Percentiles rank a stretch among this genome's conserved stretches.
Conservation (phyloP, 2,329 filamentous ascomycete species). For the Curvularia sp. region DNA sequence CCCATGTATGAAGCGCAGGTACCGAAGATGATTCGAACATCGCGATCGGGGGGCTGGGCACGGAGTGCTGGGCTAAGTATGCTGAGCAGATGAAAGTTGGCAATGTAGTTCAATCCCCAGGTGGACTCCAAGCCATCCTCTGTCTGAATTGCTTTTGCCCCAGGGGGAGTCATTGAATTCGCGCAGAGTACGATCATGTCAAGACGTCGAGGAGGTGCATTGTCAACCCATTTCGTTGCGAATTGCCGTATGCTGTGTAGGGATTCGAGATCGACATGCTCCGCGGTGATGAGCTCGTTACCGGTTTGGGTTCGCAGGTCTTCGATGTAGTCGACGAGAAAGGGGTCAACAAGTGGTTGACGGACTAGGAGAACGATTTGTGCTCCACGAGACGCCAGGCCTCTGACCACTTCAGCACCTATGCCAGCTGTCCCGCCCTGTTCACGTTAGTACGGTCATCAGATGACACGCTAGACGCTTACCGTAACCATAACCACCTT, state of each 20-base stretch:
- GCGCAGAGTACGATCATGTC: conserved; percentile 93
- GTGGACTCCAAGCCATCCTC: conserved; percentile 83
- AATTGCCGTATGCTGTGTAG: conserved; percentile 92
- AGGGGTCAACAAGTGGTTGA: conserved; percentile 80
- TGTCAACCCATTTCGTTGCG: conserved; percentile 98
- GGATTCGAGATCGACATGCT: conserved; percentile 88
- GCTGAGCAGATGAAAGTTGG: conserved; percentile 92
- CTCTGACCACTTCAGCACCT: conserved; percentile 75
- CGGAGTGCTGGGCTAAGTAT: conserved; percentile 90
- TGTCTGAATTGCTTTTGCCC: conserved; percentile 66
- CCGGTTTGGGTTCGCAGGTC: conserved; percentile 78
- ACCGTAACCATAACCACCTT: conserved; percentile 93
- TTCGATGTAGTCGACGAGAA: conserved; percentile 90
- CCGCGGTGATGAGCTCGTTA: conserved; percentile 91
- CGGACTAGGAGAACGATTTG: conserved; percentile 91
- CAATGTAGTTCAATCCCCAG: conserved; percentile 94
- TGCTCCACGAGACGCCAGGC: conserved; percentile 81
- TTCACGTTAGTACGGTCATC: conserved; percentile 30
- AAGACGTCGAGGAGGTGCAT: conserved; percentile 83
- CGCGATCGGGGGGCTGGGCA: conserved; percentile 90
- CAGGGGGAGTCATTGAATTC: conserved; percentile 75
- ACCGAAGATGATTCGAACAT: conserved; percentile 85
- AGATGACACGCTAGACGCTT: conserved; percentile 30
- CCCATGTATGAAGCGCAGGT: conserved; percentile 90
- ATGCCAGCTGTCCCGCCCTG: conserved; percentile 91